Evolutionary conservation across 805 yeast species (phyloP).

Genomic region (Kodamaea kakaduensis): DNA sequence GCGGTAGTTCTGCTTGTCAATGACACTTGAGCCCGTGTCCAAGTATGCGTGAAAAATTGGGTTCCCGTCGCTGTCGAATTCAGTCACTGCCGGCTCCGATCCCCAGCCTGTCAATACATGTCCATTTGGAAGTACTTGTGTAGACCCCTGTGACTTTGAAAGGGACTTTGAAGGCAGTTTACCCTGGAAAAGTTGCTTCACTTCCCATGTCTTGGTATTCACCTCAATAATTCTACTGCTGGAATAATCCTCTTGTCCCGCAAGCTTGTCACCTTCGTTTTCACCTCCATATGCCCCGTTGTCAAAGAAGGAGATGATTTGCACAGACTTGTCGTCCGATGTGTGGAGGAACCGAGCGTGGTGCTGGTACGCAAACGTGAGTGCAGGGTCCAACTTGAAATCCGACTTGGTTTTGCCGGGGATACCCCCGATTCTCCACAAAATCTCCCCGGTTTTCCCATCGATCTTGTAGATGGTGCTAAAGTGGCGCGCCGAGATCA

Average conservation of each 20-base stretch:
- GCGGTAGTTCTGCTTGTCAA: constrained; percentile 26
- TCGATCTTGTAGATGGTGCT: constrained; percentile 31
- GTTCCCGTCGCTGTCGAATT: constrained; percentile 24
- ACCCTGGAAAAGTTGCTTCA: constrained; percentile 21
- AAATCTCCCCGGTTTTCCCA: constrained; percentile 32
- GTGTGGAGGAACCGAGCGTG: constrained; percentile 28
- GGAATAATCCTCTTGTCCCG: constrained; percentile 20
- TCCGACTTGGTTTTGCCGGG: constrained; percentile 16
- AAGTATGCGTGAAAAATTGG: constrained; percentile 28
- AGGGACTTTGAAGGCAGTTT: constrained; percentile 21
- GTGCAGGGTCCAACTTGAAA: constrained; percentile 18
- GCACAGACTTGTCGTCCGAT: constrained; percentile 18
- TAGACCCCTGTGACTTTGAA: constrained; percentile 30
- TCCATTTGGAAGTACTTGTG: constrained; percentile 30
- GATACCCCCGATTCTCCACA: constrained; percentile 33
- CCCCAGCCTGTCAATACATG: constrained; percentile 37
- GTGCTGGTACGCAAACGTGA: constrained; percentile 35
- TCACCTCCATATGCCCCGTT: constrained; percentile 37
- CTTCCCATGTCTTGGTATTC: constrained; percentile 23
- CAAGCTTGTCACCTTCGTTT: constrained; percentile 22
- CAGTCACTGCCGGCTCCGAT: constrained; percentile 37
- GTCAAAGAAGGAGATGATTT: constrained; percentile 33
- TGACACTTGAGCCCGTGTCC: constrained; percentile 27
- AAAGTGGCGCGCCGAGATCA: constrained; percentile 33
- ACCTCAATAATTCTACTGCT: constrained; percentile 35